Base-by-base conservation (phyloP, 352 stramenopile species). In the Globisporangium paddicum region DNA sequence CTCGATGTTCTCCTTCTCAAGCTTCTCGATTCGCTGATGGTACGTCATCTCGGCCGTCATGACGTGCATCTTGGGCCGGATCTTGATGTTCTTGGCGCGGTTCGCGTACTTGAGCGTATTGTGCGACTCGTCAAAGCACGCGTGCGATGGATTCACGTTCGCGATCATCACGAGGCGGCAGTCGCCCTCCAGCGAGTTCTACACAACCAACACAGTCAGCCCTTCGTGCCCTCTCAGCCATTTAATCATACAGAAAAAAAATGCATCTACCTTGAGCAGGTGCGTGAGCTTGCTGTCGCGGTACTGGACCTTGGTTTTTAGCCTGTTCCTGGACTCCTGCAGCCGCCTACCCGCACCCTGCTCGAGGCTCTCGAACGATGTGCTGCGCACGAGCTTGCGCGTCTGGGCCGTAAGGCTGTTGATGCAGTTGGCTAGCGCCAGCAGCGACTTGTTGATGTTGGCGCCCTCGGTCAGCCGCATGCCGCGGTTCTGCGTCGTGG, bases 91-190 rank as follows among this genome's bases (percentile, higher is more conserved):
- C 66, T 96, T 96, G 26, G 88, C 88, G 14, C 88, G 75, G 44
- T 96, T 95, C 8, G 88, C 88, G 49, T 85, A 87, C 72, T 96
- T 96, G 19, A 96, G 71, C 11, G 88, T 96, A 66, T 96, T 96
- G 56, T 95, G 77, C 2, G 84, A 94, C 61, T 96, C 88, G 50
- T 96, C 88, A 55, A 96, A 96, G 42, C 71, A 86, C 13, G 73
- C 70, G 28, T 86, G 72, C 1, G 87, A 83, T 34, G 78, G 77
- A 49, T 84, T 92, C 35, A 96, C 79, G 45, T 94, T 96, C 21
- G 87, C 86, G 47, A 96, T 96, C 87, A 96, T 97, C 3, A 97
- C 81, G 13, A 92, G 85, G 26, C 89, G 84, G 55, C 87, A 96
- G 50, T 97, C 91, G 11, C 89, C 89, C 52, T 88, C 86, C n/a